Conservation (phyloP, 306 rosid species). For the Trifolium fragiferum region DNA sequence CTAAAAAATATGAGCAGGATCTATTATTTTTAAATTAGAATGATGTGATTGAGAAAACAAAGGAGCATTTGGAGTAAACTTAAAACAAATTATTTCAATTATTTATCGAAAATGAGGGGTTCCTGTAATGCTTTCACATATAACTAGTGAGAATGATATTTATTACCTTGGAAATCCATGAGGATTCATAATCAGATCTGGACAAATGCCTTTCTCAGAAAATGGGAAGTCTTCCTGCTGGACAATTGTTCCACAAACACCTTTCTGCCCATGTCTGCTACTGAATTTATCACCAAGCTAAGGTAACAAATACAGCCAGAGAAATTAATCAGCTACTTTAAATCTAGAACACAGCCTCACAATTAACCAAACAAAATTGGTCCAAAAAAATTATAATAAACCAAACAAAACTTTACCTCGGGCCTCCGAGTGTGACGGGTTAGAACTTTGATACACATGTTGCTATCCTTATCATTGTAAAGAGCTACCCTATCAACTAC, state of each 20-base stretch:
- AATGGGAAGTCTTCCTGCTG: slow-evolving; percentile 97
- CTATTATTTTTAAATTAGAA: neutral
- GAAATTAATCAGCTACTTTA: slow-evolving; percentile 30
- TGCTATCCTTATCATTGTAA: slow-evolving; percentile 69
- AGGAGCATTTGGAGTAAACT: neutral
- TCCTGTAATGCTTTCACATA: slow-evolving; percentile 9
- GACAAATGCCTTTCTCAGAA: slow-evolving; percentile 96
- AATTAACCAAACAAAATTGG: slow-evolving; percentile 31
- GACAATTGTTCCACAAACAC: slow-evolving; percentile 95
- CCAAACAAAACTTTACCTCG: slow-evolving; percentile 62
- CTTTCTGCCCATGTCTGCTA: slow-evolving; percentile 99
- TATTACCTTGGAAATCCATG: slow-evolving; percentile 95
- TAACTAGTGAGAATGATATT: slow-evolving; percentile 21
- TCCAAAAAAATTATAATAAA: slow-evolving; percentile 2
- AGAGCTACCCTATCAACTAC: slow-evolving; percentile 89
- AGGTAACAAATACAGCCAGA: slow-evolving; percentile 35
- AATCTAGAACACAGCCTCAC: slow-evolving; percentile 8
- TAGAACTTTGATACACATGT: slow-evolving; percentile 69
- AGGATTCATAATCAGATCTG: slow-evolving; percentile 96
- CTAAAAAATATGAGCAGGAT: neutral
- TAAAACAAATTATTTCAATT: neutral
- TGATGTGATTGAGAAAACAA: slow-evolving; percentile 23
- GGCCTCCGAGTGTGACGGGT: slow-evolving; percentile 95
- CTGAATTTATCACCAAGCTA: slow-evolving; percentile 97
- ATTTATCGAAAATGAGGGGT: neutral